phyloP scores from a whole-genome alignment of 2,329 filamentous ascomycete species.

The Beauveria caledonica region DNA sequence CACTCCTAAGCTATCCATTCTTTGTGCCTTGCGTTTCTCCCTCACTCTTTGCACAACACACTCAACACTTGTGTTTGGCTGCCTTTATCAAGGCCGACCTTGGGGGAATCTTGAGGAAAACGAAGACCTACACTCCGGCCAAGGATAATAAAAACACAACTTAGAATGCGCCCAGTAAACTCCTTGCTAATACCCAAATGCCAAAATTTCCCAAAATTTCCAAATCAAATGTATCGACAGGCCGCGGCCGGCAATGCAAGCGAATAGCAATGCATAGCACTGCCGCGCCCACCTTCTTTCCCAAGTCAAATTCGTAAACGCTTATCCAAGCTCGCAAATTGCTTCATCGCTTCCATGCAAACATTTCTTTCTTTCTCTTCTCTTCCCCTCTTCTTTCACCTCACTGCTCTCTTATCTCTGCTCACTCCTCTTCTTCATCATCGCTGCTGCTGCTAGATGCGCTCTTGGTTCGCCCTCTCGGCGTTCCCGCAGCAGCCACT shows the following conservation, averaged over 20 bases:
- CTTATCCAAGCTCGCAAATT: neutral
- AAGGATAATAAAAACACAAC: neutral
- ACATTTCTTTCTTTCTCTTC: neutral
- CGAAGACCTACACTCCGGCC: neutral
- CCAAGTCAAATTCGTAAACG: neutral
- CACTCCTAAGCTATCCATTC: neutral
- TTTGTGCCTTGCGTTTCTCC: neutral
- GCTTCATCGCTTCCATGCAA: neutral
- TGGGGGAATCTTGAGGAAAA: neutral
- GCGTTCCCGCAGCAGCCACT: conserved; percentile 24
- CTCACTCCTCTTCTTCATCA: conserved; percentile 5
- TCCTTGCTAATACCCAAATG: neutral
- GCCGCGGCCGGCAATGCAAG: too few species aligned
- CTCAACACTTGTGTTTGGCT: neutral
- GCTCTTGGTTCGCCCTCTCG: conserved; percentile 24
- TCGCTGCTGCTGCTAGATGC: conserved; percentile 17
- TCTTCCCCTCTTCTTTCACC: neutral
- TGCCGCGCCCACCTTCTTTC: neutral
- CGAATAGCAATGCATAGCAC: too few species aligned
- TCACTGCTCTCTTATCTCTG: neutral
- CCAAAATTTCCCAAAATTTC: neutral
- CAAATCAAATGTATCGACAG: neutral
- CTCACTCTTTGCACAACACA: neutral
- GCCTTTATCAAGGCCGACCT: neutral
- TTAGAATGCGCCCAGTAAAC: conserved; percentile 1